phyloP scores from a whole-genome alignment of 78 protist species.

The Pelomyxa schiedti region DNA sequence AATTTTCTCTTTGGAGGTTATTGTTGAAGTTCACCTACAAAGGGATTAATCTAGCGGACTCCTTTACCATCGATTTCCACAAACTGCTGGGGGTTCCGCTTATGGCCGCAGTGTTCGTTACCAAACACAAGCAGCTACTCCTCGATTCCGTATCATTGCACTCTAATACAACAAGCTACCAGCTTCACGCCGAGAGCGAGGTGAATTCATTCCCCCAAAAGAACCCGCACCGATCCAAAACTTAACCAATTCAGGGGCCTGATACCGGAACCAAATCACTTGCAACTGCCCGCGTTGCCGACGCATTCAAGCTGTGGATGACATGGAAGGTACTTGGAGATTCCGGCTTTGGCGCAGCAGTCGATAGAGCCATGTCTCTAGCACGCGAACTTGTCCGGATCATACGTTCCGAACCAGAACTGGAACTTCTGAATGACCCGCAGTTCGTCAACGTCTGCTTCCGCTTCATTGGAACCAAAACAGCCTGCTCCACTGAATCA shows the following conservation, averaged over 20 bases:
- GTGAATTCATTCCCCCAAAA: neutral
- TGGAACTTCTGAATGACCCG: slow-evolving; percentile 3
- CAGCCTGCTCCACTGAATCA: no score
- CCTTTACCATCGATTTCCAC: slow-evolving; percentile 17
- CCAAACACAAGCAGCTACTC: neutral
- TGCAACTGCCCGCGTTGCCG: slow-evolving; percentile 15
- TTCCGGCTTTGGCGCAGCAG: neutral
- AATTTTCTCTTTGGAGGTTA: no score
- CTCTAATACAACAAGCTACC: no score
- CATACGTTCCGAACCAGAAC: neutral
- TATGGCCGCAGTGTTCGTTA: neutral
- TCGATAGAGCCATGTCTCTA: neutral
- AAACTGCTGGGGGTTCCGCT: slow-evolving; percentile 20
- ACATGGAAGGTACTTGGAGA: slow-evolving; percentile 15
- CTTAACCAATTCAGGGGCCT: neutral
- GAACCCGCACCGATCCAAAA: slow-evolving; percentile 18
- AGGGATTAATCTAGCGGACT: slow-evolving; percentile 6
- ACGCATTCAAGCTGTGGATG: slow-evolving; percentile 24
- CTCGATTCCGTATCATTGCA: no score
- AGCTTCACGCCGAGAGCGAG: no score
- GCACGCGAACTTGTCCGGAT: neutral
- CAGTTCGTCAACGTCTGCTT: slow-evolving; percentile 15
- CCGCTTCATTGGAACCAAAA: no score
- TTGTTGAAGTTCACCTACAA: neutral
- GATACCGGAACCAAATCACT: slow-evolving; percentile 6